Base-by-base conservation (phyloP, 495 filamentous ascomycete genomes). In the Neurospora discreta region DNA sequence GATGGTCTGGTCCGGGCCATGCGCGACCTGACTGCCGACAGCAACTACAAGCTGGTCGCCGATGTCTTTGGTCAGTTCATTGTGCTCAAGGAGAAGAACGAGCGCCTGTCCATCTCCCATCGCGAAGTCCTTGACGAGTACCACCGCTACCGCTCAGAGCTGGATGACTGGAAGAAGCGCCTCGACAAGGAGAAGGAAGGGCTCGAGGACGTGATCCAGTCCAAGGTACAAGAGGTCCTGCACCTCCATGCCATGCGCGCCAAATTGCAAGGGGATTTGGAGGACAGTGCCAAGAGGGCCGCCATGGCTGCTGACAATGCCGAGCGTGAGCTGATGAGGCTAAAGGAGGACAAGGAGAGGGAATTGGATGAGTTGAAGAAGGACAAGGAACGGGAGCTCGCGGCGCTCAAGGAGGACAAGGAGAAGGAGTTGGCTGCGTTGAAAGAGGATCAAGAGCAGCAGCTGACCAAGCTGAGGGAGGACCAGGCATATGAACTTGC, bases 11-110 rank as follows among this genome's bases (percentile, higher is more conserved):
- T 81, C 18, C 77, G 78, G 16, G 80, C 80, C 73, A 80, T 80
- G 72, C 78, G 80, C 69, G 78, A 78, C 73, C 72, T 81, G 23
- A 80, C 79, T 2, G 75, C 80, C 2, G 80, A 81, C 40, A 72
- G 77, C 73, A 80, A 80, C 74, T 81, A 81, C 77, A 81, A 80
- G 76, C 71, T 80, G 18, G 77, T 81, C 65, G 77, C 80, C 74
- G 80, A 81, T 46, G 80, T 80, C 69, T 81, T 81, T 72, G 78
- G 76, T 73, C 77, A 81, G 72, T 78, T 81, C 72, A 75, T 79
- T 23, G 74, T 75, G 70, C 77, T 81, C 74, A 81, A 81, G 74
- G 78, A 81, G 72, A 77, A 78, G 68, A 81, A 81, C 72, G 75
- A 74, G 73, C 74, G 77, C 40, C 74, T 81, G 20, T 75, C 75